Conservation (phyloP, 164 flowering plant species). For the Magnolia sinica region DNA sequence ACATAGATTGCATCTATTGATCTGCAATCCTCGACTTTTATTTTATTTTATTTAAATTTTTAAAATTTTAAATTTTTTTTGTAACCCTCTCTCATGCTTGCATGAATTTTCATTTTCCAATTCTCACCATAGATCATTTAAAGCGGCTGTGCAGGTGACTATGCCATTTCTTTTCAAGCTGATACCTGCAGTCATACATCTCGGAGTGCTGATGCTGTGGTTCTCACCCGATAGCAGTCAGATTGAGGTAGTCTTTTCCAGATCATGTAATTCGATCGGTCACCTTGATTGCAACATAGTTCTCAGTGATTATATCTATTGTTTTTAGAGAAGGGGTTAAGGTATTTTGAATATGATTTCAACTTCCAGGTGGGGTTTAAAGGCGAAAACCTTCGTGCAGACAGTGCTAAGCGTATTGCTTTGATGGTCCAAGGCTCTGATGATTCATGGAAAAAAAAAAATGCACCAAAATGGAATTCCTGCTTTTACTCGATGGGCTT, state of each 20-base stretch:
- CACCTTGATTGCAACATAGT: background rate
- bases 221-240: slow-evolving; percentile 59
- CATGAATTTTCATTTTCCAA: background rate
- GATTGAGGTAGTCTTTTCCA: slow-evolving; percentile 54
- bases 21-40: background rate
- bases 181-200: slow-evolving; percentile 88
- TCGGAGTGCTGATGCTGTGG: slow-evolving; percentile 83
- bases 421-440: slow-evolving; percentile 82
- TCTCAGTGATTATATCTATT: background rate
- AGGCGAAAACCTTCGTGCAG: slow-evolving; percentile 69
- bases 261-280: background rate
- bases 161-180: slow-evolving; percentile 93
- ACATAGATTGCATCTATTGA: background rate
- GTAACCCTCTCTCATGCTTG: background rate
- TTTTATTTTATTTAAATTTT: too few relatives aligned
- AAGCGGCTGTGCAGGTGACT: slow-evolving; percentile 59
- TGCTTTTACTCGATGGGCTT: slow-evolving; percentile 53
- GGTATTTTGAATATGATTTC: slow-evolving; percentile 32
- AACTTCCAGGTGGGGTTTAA: slow-evolving; percentile 73
- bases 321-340: slow-evolving; percentile 23
- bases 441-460: slow-evolving; percentile 57
- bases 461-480: slow-evolving; percentile 35
- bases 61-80: too few relatives aligned
- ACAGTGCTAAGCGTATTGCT: slow-evolving; percentile 76
- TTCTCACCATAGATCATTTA: background rate